A percentile compares a stretch with the other conserved stretches of the same genome.
Conservation (phyloP, 352 stramenopile species). For the Halophytophthora batemanensis region DNA sequence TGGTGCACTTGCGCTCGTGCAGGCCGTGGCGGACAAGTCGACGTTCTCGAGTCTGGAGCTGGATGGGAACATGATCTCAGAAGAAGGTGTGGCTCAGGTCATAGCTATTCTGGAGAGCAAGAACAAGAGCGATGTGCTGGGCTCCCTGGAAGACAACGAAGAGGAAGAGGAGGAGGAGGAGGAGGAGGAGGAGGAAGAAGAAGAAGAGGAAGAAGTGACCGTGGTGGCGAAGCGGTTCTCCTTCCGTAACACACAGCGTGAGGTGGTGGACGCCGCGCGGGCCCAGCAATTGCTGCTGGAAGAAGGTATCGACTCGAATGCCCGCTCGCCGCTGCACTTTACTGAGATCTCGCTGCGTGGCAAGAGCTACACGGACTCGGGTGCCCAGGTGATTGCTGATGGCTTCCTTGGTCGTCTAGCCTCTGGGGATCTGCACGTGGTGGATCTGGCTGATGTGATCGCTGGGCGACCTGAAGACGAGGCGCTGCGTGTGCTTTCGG, state of each 20-base stretch:
- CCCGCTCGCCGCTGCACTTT: slow-evolving; percentile 41
- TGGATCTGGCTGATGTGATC: slow-evolving; percentile 92
- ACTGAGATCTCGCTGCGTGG: slow-evolving; percentile 59
- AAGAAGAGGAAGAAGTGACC: slow-evolving; percentile 40
- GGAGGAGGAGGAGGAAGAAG: slow-evolving; percentile 47
- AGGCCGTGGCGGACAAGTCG: slow-evolving; percentile 54
- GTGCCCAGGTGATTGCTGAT: slow-evolving; percentile 52
- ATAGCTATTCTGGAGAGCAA: slow-evolving; percentile 41
- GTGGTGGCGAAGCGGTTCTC: slow-evolving; percentile 37
- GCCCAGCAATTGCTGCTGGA: slow-evolving; percentile 43
- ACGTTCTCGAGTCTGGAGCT: slow-evolving; percentile 58
- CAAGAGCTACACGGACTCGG: slow-evolving; percentile 77
- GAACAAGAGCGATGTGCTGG: slow-evolving; percentile 55
- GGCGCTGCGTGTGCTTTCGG: slow-evolving; percentile 83
- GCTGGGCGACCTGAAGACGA: slow-evolving; percentile 87
- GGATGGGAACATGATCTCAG: slow-evolving; percentile 82
- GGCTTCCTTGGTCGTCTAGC: slow-evolving; percentile 46
- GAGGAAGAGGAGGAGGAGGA: slow-evolving; percentile 75
- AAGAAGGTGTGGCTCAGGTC: slow-evolving; percentile 56
- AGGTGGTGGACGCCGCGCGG: slow-evolving; percentile 66
- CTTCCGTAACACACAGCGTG: slow-evolving; percentile 56
- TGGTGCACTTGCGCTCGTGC: slow-evolving; percentile 82
- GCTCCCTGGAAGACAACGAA: slow-evolving; percentile 81
- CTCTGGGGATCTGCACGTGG: slow-evolving; percentile 40
- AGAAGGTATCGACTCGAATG: slow-evolving; percentile 36